Evolutionary conservation across 208 protist genomes (phyloP), one percentile per base, ranked within the genome.

Genomic region (Trypanosoma brucei): DNA sequence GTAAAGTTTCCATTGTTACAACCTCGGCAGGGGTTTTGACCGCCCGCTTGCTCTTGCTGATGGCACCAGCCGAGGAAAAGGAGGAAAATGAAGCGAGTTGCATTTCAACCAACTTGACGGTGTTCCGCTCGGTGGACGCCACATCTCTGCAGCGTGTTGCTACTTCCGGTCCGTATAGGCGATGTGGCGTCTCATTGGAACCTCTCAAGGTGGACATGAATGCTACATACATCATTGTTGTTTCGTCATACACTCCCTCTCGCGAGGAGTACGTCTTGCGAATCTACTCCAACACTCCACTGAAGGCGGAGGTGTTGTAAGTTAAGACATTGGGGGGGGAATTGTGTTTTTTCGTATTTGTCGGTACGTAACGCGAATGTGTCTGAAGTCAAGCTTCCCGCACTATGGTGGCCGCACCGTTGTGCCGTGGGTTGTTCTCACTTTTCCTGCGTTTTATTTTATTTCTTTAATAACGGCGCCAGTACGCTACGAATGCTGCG

Each of bases 221-320:
- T 48, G 76, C 65, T 37, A 65, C 53, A 55, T 89, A 88, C 56
- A 55, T 85, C 35, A 51, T 89, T 13, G 78, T 92, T n/a, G 75
- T 89, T 5, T 87, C 83, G 33, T 71, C 83, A 2, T 53, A 65
- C 40, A 61, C 61, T 7, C 45, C 77, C 1, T 64, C 62, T 34
- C 61, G 60, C n/a, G 71, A 63, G 59, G 89, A 88, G 73, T 92
- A 88, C 45, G 49, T 84, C 0, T 53, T 92, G 52, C 81, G 81
- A n/a, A 40, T 92, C 22, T 87, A 82, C 68, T 87, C 75, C 44
- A 83, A 60, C 56, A 65, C 37, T 37, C 58, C 5, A 3, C 63
- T 81, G 39, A 82, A 39, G 2, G 76, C 72, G 14, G 61, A 80
- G 59, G 8, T 79, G 22, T 31, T 62, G 9, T 75, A 70, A 51